Evolutionary conservation across 805 yeast species (phyloP), one percentile per base, ranked within the genome.

Genomic region (Jamesozyma rosinii): DNA sequence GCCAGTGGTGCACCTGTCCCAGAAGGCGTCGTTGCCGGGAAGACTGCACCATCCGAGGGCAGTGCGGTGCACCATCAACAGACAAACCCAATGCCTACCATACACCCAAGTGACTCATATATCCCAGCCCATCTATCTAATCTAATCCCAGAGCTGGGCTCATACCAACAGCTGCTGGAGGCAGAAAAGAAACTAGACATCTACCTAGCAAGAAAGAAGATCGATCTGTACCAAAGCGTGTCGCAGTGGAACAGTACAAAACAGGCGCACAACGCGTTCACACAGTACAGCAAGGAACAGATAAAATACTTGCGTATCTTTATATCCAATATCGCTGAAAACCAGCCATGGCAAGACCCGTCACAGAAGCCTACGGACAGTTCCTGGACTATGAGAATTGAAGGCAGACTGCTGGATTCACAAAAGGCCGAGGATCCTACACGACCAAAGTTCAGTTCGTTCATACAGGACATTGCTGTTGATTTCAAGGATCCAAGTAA

Each of bases 131-230:
- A 69, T 33, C 58, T 78, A 22, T 68, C 66, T 44, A 57, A 62
- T 5, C 53, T 71, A 18, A 61, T 84, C 6, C 87, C 90, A 5
- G 85, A 86, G 54, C 79, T 86, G n/a, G 77, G 73, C 17, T 67
- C 79, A 44, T 85, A 84, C 63, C 76, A 82, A 54, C 72, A 78
- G 42, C 69, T 90, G 37, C 74, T 75, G 49, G 87, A 83, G 8
- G 86, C 89, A n/a, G 98, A 92, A 61, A 75, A 78, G 47, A 74
- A 78, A 49, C 65, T 90, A 37, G 97, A 92, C 61, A 75, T 90
- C 44, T 72, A 84, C 50, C 77, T 86, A 32, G 79, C 89, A 37
- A 77, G 95, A 46, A 90, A 90, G 61, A 75, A 86, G 48, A 74
- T 85, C 43, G 97, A 90, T 55, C 70, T 88, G 44, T 95, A 86